Evolutionary conservation across 2,329 filamentous ascomycete genomes (phyloP).

Genomic region (Aspergillus transmontanensis): DNA sequence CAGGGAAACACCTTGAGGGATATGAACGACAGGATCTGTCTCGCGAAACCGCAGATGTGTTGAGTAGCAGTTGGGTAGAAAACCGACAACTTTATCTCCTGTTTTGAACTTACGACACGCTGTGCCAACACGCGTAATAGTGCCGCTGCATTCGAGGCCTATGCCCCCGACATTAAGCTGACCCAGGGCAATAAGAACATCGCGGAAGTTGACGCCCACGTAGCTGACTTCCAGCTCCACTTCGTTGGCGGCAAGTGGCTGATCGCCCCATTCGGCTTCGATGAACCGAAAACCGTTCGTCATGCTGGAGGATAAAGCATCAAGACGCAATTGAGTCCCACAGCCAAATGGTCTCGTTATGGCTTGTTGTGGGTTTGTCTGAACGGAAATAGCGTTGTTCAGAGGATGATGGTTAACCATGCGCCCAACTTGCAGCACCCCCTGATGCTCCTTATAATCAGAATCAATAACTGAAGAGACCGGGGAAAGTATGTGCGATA

Average conservation of each 20-base stretch:
- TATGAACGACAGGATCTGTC: not conserved
- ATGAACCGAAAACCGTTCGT: not conserved
- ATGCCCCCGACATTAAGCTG: not conserved
- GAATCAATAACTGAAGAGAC: not conserved
- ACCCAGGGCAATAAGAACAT: conserved; percentile 2
- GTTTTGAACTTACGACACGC: not conserved
- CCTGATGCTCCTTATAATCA: not conserved
- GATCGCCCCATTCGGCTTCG: not conserved
- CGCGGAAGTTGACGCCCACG: conserved; percentile 12
- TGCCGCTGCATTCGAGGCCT: not conserved
- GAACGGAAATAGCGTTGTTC: not conserved
- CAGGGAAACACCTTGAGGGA: not conserved
- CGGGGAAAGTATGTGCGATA: not conserved
- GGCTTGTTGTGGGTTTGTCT: not conserved
- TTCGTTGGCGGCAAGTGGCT: not conserved
- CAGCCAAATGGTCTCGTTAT: not conserved
- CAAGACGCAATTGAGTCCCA: not conserved
- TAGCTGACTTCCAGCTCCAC: conserved; percentile 4
- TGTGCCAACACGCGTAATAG: conserved; percentile 1
- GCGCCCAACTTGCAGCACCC: not conserved
- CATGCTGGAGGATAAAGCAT: not conserved
- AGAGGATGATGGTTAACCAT: not conserved
- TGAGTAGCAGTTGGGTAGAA: not conserved
- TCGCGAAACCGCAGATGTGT: not conserved
- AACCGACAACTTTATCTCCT: not conserved